These are phyloP conservation scores for Moringa oleifera DNA, from an alignment of 345 rosid genomes.

Conservation along the genomic window DNA sequence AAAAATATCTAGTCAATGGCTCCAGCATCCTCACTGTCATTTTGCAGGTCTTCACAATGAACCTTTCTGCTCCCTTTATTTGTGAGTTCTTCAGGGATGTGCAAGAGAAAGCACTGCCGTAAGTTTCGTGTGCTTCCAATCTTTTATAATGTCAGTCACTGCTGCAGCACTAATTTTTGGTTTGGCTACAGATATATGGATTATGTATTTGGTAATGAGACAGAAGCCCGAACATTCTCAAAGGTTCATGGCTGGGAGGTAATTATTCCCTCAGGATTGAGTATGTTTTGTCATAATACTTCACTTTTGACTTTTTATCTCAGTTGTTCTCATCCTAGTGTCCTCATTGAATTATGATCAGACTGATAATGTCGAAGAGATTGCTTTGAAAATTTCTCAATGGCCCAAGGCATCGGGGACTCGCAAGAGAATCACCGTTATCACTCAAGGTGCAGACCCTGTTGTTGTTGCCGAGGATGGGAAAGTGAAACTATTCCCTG, in stretches of 20 bases:
- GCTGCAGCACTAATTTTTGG: background rate
- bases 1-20: slow-evolving; percentile 66
- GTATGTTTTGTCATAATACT: slow-evolving; percentile 1
- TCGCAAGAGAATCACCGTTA: slow-evolving; percentile 87
- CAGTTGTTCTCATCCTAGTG: too few relatives aligned
- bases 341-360: too few relatives aligned
- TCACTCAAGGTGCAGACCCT: slow-evolving; percentile 95
- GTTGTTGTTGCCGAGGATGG: slow-evolving; percentile 95
- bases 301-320: slow-evolving; percentile 14
- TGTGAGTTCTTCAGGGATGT: slow-evolving; percentile 96
- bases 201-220: slow-evolving; percentile 88
- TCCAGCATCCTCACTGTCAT: slow-evolving; percentile 30
- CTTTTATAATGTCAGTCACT: background rate
- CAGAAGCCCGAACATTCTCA: slow-evolving; percentile 90
- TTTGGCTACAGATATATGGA: slow-evolving; percentile 63
- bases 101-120: slow-evolving; percentile 73
- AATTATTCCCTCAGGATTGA: slow-evolving; percentile 4
- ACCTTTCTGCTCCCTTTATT: slow-evolving; percentile 96
- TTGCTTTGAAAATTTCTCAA: slow-evolving; percentile 83
- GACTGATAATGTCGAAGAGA: slow-evolving; percentile 87
- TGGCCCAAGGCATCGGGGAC: slow-evolving; percentile 84
- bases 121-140: slow-evolving; percentile 22
- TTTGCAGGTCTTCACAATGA: slow-evolving; percentile 71
- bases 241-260: slow-evolving; percentile 99
- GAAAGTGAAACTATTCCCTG: slow-evolving; percentile 74